Percentiles rank a stretch among this genome's conserved stretches.
phyloP scores from a whole-genome alignment of 257 asterid genomes.

The Solanum gracilifrons region DNA sequence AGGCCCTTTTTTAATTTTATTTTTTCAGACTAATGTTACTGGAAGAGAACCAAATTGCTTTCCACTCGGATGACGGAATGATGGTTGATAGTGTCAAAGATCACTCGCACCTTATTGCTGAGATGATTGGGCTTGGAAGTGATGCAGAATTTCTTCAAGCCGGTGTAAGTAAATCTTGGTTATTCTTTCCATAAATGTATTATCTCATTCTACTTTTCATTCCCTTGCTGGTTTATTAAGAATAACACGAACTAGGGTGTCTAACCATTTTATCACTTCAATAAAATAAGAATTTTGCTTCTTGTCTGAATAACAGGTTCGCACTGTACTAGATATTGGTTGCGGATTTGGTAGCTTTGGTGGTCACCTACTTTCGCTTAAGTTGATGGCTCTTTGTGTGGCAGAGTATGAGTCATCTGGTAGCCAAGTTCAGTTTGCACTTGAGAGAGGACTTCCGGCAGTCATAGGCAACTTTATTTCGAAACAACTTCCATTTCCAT shows the following conservation, averaged over 20 bases:
- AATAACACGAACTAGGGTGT: not conserved
- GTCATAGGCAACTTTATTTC: conserved; percentile 72
- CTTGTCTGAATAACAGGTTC: conserved; percentile 55
- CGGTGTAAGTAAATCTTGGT: conserved; percentile 54
- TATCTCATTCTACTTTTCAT: not conserved
- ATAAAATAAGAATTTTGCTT: not conserved
- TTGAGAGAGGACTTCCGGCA: conserved; percentile 99
- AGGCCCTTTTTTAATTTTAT: conserved; percentile 6
- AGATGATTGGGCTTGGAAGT: conserved; percentile 82
- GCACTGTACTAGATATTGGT: conserved; percentile 75
- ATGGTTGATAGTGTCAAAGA: conserved; percentile 74
- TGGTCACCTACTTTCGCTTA: conserved; percentile 76
- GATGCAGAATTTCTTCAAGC: conserved; percentile 66
- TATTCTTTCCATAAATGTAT: not conserved
- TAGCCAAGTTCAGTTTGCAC: conserved; percentile 96
- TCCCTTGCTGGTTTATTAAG: not conserved
- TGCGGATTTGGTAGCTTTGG: conserved; percentile 99
- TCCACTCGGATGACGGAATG: conserved; percentile 77
- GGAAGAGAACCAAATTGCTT: conserved; percentile 93
- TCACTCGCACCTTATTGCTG: conserved; percentile 81
- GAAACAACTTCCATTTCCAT: conserved; percentile 82
- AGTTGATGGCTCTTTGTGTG: conserved; percentile 84
- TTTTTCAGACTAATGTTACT: conserved; percentile 78
- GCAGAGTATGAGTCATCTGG: conserved; percentile 91
- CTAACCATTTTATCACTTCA: not conserved